These are phyloP conservation scores for Solanum chaucha DNA, from an alignment of 257 asterid species.

Conservation along the genomic window DNA sequence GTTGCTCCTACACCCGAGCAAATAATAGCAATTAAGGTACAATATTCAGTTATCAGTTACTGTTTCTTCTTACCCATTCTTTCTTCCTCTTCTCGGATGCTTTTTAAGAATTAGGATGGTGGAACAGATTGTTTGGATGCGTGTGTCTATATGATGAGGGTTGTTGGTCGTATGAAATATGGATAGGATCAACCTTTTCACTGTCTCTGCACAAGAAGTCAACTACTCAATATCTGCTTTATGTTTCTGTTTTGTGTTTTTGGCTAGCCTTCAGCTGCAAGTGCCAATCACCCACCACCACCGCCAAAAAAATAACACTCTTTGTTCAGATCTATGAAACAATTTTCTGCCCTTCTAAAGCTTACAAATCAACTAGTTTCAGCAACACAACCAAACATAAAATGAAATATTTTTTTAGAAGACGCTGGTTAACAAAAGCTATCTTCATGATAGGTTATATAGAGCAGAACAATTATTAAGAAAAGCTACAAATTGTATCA, in stretches of 20 bases:
- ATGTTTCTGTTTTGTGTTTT: background rate
- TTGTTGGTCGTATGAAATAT: background rate
- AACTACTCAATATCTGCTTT: background rate
- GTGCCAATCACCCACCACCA: background rate
- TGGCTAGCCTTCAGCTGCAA: background rate
- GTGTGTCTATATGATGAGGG: background rate
- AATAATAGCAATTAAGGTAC: conserved; percentile 92
- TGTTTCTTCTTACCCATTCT: background rate
- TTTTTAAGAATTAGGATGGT: background rate
- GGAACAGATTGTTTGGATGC: background rate
- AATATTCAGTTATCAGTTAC: background rate
- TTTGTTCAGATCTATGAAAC: background rate
- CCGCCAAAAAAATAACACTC: background rate
- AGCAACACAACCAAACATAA: background rate
- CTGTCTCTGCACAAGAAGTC: background rate
- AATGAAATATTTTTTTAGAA: background rate
- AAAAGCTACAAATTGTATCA: background rate
- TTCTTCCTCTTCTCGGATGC: background rate
- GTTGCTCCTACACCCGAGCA: conserved; percentile 92
- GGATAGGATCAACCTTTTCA: background rate
- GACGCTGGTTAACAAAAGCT: background rate
- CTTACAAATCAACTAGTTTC: background rate
- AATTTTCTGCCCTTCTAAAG: background rate
- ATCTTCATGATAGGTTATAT: background rate
- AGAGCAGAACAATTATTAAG: background rate